These are phyloP conservation scores for Penicillium decumbens DNA, from an alignment of 2,329 filamentous ascomycete species.

Conservation along the genomic window DNA sequence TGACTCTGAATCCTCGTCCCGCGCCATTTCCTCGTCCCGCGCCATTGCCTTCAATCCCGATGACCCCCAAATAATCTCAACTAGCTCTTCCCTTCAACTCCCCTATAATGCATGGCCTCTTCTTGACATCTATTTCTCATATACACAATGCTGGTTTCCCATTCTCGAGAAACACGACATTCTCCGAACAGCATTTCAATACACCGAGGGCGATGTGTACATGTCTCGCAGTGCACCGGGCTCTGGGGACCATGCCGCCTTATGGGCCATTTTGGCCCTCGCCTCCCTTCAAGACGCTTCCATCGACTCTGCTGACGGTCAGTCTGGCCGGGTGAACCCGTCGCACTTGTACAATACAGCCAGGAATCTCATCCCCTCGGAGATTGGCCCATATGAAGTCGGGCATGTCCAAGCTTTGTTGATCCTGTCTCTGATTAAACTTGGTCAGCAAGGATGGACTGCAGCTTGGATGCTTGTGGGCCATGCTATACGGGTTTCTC, in stretches of 20 bases:
- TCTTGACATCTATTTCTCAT: conserved; percentile 68
- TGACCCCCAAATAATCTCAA: conserved; percentile 9
- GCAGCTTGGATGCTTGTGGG: conserved; percentile 63
- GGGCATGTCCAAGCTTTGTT: conserved; percentile 55
- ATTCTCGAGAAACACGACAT: conserved; percentile 64
- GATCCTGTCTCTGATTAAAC: conserved; percentile 58
- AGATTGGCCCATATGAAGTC: conserved; percentile 45
- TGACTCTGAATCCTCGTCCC: conserved; percentile 2
- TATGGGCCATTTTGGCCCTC: conserved; percentile 58
- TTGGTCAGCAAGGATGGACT: conserved; percentile 55
- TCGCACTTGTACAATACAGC: conserved; percentile 45
- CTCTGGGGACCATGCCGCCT: conserved; percentile 50
- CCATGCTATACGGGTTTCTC: conserved; percentile 54
- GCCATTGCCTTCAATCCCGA: conserved; percentile 1
- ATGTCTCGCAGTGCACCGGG: conserved; percentile 30
- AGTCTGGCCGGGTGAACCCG: conserved; percentile 16
- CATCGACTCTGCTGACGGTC: conserved; percentile 22
- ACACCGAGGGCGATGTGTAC: conserved; percentile 27
- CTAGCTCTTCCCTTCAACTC: conserved; percentile 45
- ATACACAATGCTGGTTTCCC: conserved; percentile 72
- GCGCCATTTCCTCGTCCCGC: conserved; percentile 3
- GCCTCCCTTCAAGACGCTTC: conserved; percentile 52
- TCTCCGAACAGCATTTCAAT: conserved; percentile 47
- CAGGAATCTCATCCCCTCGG: conserved; percentile 44
- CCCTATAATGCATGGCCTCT: conserved; percentile 50